These are phyloP conservation scores for Rhododendron mucronatum DNA, from an alignment of 148 eudicot species.

Conservation along the genomic window DNA sequence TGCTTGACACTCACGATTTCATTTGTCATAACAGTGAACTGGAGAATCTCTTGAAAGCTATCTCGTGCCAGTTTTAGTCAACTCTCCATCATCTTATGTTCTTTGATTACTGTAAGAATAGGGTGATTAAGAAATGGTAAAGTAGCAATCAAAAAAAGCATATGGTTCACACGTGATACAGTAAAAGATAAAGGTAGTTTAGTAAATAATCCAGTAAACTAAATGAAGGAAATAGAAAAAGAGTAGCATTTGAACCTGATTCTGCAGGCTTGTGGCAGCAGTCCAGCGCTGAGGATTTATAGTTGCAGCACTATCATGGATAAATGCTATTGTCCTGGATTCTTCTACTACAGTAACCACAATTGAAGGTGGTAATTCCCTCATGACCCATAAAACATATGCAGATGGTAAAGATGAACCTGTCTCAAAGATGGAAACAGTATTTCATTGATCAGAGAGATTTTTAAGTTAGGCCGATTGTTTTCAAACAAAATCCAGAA, in stretches of 20 bases:
- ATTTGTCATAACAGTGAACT: not conserved
- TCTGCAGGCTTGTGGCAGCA: slow-evolving; percentile 54
- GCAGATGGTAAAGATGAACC: slow-evolving; percentile 86
- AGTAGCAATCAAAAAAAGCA: not conserved
- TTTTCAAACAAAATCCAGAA: not conserved
- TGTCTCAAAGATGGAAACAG: slow-evolving; percentile 23
- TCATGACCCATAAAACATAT: slow-evolving; percentile 79
- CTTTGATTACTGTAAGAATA: not conserved
- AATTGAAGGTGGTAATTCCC: slow-evolving; percentile 70
- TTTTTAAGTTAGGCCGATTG: not conserved
- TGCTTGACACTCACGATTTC: not conserved
- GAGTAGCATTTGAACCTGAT: slow-evolving; percentile 54
- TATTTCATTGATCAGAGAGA: not conserved
- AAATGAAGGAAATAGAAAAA: not conserved
- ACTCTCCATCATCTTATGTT: not conserved
- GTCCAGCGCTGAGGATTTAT: slow-evolving; percentile 65
- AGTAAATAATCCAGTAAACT: not conserved
- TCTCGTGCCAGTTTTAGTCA: not conserved
- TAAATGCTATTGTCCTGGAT: slow-evolving; percentile 59
- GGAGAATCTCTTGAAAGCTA: not conserved
- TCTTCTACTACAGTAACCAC: slow-evolving; percentile 39
- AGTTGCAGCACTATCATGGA: slow-evolving; percentile 48
- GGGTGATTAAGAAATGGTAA: not conserved
- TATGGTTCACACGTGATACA: not conserved
- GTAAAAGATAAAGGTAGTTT: not conserved